These are phyloP conservation scores for Leucocoprinus sp. DNA, from an alignment of 768 basidiomycete species.

Conservation along the genomic window DNA sequence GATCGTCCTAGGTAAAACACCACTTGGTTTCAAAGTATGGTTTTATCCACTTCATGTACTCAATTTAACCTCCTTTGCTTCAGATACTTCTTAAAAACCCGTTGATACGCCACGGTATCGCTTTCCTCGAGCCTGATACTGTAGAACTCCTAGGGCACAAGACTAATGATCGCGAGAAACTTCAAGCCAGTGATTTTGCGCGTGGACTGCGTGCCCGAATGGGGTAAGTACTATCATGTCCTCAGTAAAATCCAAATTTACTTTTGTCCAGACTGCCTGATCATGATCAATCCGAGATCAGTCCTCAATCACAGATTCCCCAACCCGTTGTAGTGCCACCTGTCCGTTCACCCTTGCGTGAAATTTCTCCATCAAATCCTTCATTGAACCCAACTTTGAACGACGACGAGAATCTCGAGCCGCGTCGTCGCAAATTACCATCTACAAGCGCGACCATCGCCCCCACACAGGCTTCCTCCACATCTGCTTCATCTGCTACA, in stretches of 20 bases:
- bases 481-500: slow-evolving; percentile 11
- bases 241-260: neutral
- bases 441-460: slow-evolving; percentile 8
- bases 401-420: slow-evolving; percentile 32
- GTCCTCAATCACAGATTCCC: slow-evolving; percentile 10
- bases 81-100: slow-evolving; percentile 70
- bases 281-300: slow-evolving; percentile 18
- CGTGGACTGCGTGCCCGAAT: slow-evolving; percentile 52
- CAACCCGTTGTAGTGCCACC: slow-evolving; percentile 4
- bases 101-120: slow-evolving; percentile 58
- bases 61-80: neutral
- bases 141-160: slow-evolving; percentile 52
- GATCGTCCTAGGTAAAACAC: slow-evolving; percentile 66
- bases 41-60: neutral
- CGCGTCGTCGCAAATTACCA: slow-evolving; percentile 29
- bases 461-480: slow-evolving; percentile 4
- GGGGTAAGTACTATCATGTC: slow-evolving; percentile 43
- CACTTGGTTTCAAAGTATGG: slow-evolving; percentile 76
- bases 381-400: slow-evolving; percentile 18
- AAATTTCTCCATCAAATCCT: slow-evolving; percentile 27
- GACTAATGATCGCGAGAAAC: slow-evolving; percentile 55
- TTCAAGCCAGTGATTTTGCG: slow-evolving; percentile 53
- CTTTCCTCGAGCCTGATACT: slow-evolving; percentile 67
- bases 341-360: slow-evolving; percentile 29
- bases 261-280: slow-evolving; percentile 5